phyloP scores from a whole-genome alignment of 345 rosid species.

The Dimocarpus longan region DNA sequence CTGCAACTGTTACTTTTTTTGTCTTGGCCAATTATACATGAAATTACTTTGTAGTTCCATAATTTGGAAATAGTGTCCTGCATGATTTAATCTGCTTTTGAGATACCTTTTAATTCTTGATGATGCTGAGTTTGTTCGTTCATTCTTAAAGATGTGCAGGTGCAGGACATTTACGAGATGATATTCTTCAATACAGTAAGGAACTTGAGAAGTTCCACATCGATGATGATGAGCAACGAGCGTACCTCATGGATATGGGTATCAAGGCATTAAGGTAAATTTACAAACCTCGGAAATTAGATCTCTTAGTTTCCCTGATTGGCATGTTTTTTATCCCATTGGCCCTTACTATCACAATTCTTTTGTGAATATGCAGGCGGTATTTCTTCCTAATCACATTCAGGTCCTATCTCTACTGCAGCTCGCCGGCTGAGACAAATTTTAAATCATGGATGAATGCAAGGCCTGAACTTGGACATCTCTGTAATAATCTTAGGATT shows the following conservation, averaged over 20 bases:
- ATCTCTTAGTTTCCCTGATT: neutral
- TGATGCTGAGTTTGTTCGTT: slow-evolving; percentile 23
- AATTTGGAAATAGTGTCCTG: neutral
- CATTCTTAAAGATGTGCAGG: slow-evolving; percentile 71
- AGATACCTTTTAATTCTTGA: neutral
- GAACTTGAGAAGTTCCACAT: slow-evolving; percentile 55
- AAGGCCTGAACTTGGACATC: slow-evolving; percentile 93
- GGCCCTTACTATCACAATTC: neutral
- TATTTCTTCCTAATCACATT: slow-evolving; percentile 85
- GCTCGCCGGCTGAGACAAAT: slow-evolving; percentile 51
- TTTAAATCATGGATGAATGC: slow-evolving; percentile 81
- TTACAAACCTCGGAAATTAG: slow-evolving; percentile 9
- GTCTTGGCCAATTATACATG: neutral
- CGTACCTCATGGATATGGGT: slow-evolving; percentile 75
- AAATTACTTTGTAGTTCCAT: slow-evolving; percentile 3
- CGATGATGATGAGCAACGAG: slow-evolving; percentile 64
- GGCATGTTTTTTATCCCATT: neutral
- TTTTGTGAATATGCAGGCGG: slow-evolving; percentile 56
- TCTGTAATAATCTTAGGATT: slow-evolving; percentile 81
- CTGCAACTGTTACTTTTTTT: neutral
- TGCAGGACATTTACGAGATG: slow-evolving; percentile 88
- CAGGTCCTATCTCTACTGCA: slow-evolving; percentile 83
- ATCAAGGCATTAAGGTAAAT: slow-evolving; percentile 84
- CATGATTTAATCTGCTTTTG: neutral
- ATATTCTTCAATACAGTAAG: slow-evolving; percentile 67